A percentile compares a stretch with the other conserved stretches of the same genome.
Conservation (phyloP, 192 early-diverging fungal species). For the Diversispora epigaea region DNA sequence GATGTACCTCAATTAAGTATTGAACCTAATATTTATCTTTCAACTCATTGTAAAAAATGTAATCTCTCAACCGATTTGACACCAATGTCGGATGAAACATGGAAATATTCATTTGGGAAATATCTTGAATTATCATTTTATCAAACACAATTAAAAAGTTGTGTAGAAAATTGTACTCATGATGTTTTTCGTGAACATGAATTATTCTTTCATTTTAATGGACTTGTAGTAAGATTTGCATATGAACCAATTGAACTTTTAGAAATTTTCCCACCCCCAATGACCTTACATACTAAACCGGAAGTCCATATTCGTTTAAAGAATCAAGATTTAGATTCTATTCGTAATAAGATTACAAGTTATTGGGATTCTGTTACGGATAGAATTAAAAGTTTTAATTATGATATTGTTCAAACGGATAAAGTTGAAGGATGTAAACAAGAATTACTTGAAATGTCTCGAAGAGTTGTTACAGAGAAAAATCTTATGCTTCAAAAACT, state of each 20-base stretch:
- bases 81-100: constrained; percentile 81
- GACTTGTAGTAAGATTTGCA: constrained; percentile 77
- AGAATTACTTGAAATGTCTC: constrained; percentile 66
- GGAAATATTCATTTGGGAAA: constrained; percentile 97
- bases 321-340: constrained; percentile 68
- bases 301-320: constrained; percentile 68
- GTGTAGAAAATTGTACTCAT: constrained; percentile 77
- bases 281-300: constrained; percentile 58
- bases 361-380: constrained; percentile 88
- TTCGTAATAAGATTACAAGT: constrained; percentile 66
- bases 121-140: constrained; percentile 93
- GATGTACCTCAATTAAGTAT: constrained; percentile 60
- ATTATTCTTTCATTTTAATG: constrained; percentile 77
- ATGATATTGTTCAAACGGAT: constrained; percentile 71
- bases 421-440: constrained; percentile 72
- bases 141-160: constrained; percentile 61
- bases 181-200: constrained; percentile 80
- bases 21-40: constrained; percentile 84
- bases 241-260: constrained; percentile 69
- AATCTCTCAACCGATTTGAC: constrained; percentile 65
- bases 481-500: constrained; percentile 80
- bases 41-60: constrained; percentile 83
- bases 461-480: constrained; percentile 72
- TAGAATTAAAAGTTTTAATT: constrained; percentile 76
- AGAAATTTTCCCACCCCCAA: constrained; percentile 73